These are phyloP conservation scores for Apiotrichum brassicae DNA, from an alignment of 1,284 basidiomycete genomes.

Conservation along the genomic window DNA sequence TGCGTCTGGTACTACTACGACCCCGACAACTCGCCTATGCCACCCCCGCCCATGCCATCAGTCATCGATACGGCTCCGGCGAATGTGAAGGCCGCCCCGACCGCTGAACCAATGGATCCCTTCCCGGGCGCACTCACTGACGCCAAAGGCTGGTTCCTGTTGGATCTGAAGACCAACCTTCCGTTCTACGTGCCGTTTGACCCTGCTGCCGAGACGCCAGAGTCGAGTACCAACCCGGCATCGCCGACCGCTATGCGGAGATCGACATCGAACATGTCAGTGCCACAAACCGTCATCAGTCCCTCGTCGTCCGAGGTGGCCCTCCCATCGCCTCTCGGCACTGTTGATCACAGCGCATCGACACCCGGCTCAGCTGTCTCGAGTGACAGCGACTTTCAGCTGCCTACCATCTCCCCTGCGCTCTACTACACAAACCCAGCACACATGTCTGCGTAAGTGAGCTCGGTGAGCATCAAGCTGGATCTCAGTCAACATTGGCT, in stretches of 20 bases:
- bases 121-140: background rate
- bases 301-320: too few relatives aligned
- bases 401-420: background rate
- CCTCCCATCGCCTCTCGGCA: too few relatives aligned
- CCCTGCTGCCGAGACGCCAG: background rate
- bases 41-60: background rate
- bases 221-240: background rate
- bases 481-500: too few relatives aligned
- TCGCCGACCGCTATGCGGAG: background rate
- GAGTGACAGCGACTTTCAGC: background rate
- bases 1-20: slow-evolving; percentile 3
- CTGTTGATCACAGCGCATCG: too few relatives aligned
- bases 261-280: background rate
- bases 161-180: slow-evolving; percentile 1
- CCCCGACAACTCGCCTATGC: slow-evolving; percentile 2
- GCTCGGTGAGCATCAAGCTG: too few relatives aligned
- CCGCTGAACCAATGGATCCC: background rate
- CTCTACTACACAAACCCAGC: background rate
- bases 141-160: background rate
- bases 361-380: too few relatives aligned
- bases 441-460: background rate
- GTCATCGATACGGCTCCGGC: background rate
- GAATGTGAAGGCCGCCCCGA: background rate
- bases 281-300: too few relatives aligned
- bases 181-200: slow-evolving; percentile 1